Conservation (phyloP, 331 rosid species). For the Saraca asoca region DNA sequence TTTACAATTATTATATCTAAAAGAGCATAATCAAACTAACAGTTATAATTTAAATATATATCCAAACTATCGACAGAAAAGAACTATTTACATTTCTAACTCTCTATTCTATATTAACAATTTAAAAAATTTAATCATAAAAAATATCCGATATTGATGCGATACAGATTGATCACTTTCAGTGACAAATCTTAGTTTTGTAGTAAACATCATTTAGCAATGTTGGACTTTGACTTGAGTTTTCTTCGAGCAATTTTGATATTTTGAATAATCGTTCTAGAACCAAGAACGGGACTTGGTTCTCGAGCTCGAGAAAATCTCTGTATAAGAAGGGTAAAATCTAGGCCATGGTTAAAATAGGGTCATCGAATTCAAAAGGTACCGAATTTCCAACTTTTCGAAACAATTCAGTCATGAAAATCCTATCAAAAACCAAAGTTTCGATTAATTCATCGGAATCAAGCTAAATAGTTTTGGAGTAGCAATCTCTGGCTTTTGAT, state of each 20-base stretch:
- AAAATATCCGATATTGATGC: too few relatives aligned
- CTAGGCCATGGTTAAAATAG: slow-evolving; percentile 60
- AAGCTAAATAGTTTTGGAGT: slow-evolving; percentile 49
- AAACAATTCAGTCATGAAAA: slow-evolving; percentile 63
- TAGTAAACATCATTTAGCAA: too few relatives aligned
- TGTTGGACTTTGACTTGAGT: not conserved
- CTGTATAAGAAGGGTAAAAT: slow-evolving; percentile 55
- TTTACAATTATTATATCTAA: too few relatives aligned
- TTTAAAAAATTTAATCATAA: too few relatives aligned
- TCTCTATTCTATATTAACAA: too few relatives aligned
- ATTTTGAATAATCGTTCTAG: slow-evolving; percentile 44
- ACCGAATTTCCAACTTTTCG: slow-evolving; percentile 43
- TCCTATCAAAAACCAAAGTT: slow-evolving; percentile 68
- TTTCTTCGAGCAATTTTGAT: slow-evolving; percentile 31
- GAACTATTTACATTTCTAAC: too few relatives aligned
- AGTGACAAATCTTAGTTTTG: too few relatives aligned
- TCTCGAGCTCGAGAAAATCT: slow-evolving; percentile 69
- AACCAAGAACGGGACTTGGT: slow-evolving; percentile 62
- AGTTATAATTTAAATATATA: too few relatives aligned
- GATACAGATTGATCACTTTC: too few relatives aligned
- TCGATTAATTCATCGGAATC: slow-evolving; percentile 51
- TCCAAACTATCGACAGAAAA: too few relatives aligned
- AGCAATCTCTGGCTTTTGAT: slow-evolving; percentile 58
- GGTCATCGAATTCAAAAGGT: slow-evolving; percentile 49
- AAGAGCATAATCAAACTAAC: too few relatives aligned